Evolutionary conservation across 352 stramenopile species (phyloP), one percentile per base, ranked within the genome.

Genomic region (Blastocystis hominis): DNA sequence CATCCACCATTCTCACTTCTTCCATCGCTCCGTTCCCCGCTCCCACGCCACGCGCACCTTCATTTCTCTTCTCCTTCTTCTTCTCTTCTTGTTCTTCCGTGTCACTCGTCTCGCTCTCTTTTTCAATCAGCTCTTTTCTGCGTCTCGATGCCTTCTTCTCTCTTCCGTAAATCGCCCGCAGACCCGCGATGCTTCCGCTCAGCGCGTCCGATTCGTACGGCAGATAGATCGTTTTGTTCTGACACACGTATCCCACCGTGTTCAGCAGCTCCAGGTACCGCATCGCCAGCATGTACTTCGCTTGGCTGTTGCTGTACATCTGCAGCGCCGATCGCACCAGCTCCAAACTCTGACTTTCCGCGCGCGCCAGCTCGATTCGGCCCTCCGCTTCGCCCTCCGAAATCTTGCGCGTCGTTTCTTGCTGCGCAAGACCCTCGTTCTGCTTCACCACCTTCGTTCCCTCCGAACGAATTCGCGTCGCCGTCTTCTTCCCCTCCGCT

Each of bases 381-480:
- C 86, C 88, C 20, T 89, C 53, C 6, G 86, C 77, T 10, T 62
- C 47, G 15, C 89, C 89, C 69, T 91, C 89, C 9, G 89, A 91
- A 56, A 88, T 89, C 59, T 91, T 91, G 56, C 89, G 89, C 20
- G 89, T 90, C 13, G 87, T 80, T 69, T 91, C 89, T 88, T 91
- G 89, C 55, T 90, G 86, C 40, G 89, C 89, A n/a, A 91, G 76
- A 89, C 89, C 89, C 64, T 90, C 89, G 78, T 91, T 90, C 68
- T 90, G 88, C 59, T 90, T 90, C 63, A 80, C 50, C 20, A 90
- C 55, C 69, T 91, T 90, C 34, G 84, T 90, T 34, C 89, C 89
- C 68, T 91, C 89, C 3, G 89, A 90, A 20, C 79, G 47, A 36
- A 91, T 78, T 10, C 89, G 78, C 38, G 89, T 63, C 0, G 89